Base-by-base conservation (phyloP, 805 yeast genomes). In the Trichomonascus vanleenenianus region DNA sequence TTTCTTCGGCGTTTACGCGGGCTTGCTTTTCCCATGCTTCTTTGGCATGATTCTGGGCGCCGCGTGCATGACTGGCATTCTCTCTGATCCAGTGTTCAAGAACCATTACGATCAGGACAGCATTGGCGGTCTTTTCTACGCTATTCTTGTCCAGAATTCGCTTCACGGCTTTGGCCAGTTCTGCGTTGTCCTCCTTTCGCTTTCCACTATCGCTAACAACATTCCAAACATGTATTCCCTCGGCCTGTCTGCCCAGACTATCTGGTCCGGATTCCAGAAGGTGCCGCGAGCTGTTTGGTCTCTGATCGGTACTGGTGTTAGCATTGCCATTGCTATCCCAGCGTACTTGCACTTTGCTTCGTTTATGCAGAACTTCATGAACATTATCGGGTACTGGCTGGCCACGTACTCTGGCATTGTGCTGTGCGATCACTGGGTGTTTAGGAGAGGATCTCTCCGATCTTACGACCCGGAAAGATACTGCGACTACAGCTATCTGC, bases 221-320 rank as follows among this genome's bases (percentile, higher is more conserved):
- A 79, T 88, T 64, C 96, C 96, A 65, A 88, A 87, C 72, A 81
- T 87, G 83, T 89, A 89, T 72, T 85, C 97, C 20, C 77, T 87
- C 57, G 89, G 87, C 35, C 73, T 89, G 60, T 81, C 88, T 53
- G 87, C 88, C 31, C 97, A 89, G 69, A 79, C 93, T 38, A 68
- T 84, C 57, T 84, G 91, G 84, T 77, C 83, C 46, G 78, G 77
- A 52, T 76, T 88, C 59, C 72, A 79, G 37, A 76, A 71, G 59
- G 70, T 89, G 48, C 97, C 96, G 59, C 79, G 96, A 73, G 74
- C 83, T 43, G 54, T 80, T 42, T 88, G 96, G 96, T 81, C 95
- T 36, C 55, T 84, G 40, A 62, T 71, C 45, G 95, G 89, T 59
- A 83, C 85, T 66, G 79, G 75, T 51, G 75, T 78, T 40, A 78